phyloP scores from a whole-genome alignment of 768 basidiomycete species.

The Clitopilus hobsonii region DNA sequence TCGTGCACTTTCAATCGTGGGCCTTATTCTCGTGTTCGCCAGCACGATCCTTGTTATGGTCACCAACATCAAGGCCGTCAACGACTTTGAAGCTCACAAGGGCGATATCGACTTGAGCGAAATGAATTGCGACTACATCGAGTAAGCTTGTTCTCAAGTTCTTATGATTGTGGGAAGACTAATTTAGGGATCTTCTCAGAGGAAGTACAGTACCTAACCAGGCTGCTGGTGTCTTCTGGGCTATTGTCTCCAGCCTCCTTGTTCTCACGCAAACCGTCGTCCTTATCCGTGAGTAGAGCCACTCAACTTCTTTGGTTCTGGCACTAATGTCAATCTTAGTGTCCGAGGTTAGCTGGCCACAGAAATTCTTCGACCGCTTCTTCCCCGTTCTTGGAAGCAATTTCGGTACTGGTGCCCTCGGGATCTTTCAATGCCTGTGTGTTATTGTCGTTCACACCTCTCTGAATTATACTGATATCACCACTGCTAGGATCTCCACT shows the following conservation, averaged over 20 bases:
- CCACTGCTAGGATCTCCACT: slow-evolving; percentile 48
- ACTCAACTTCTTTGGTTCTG: neutral
- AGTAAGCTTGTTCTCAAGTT: slow-evolving; percentile 35
- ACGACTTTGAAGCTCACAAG: slow-evolving; percentile 47
- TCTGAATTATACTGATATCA: neutral
- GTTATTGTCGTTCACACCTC: slow-evolving; percentile 17
- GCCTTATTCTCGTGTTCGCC: slow-evolving; percentile 76
- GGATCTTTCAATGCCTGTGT: slow-evolving; percentile 82
- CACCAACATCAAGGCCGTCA: slow-evolving; percentile 73
- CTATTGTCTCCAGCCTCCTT: slow-evolving; percentile 79
- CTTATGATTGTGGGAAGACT: neutral
- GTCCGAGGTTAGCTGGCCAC: slow-evolving; percentile 78
- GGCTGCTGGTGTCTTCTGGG: slow-evolving; percentile 89
- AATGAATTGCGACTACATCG: slow-evolving; percentile 75
- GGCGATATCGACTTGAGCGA: slow-evolving; percentile 23
- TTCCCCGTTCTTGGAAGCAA: slow-evolving; percentile 85
- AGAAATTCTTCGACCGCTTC: slow-evolving; percentile 76
- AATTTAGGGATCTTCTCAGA: slow-evolving; percentile 18
- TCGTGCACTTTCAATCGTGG: slow-evolving; percentile 71
- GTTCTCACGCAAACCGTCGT: slow-evolving; percentile 78
- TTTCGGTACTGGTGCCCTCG: slow-evolving; percentile 86
- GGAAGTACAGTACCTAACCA: slow-evolving; percentile 92
- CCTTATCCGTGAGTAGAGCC: slow-evolving; percentile 48
- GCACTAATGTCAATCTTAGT: slow-evolving; percentile 25
- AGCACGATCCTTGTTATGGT: slow-evolving; percentile 72